Percentiles rank a stretch among this genome's conserved stretches.
phyloP scores from a whole-genome alignment of 1,284 basidiomycete species.

The Taiwanofungus camphoratus region DNA sequence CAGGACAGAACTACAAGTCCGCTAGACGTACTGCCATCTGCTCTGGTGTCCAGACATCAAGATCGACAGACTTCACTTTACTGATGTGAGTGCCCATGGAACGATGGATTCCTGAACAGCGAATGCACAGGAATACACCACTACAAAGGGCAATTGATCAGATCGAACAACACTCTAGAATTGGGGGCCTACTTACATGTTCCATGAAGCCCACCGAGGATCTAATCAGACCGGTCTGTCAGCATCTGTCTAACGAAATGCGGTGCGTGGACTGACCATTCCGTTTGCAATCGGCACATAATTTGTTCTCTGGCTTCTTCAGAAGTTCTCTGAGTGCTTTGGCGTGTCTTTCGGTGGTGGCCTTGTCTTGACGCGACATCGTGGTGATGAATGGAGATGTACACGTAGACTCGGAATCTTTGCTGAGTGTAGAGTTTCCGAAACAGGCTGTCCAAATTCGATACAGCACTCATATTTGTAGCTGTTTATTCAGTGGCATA shows the following conservation, averaged over 20 bases:
- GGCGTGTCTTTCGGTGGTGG: slow-evolving; percentile 75
- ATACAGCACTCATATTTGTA: slow-evolving; percentile 5
- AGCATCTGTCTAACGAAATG: too few relatives aligned
- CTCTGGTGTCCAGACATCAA: slow-evolving; percentile 97
- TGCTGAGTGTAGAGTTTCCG: background rate
- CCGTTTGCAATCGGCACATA: slow-evolving; percentile 90
- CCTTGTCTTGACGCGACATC: slow-evolving; percentile 75
- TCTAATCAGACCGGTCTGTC: slow-evolving; percentile 62
- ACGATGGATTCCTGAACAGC: slow-evolving; percentile 97
- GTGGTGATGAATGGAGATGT: too few relatives aligned
- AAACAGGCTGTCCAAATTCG: background rate
- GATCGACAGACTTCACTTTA: slow-evolving; percentile 95
- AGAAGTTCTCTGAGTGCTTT: slow-evolving; percentile 79
- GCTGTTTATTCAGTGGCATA: slow-evolving; percentile 15
- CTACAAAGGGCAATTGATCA: slow-evolving; percentile 33
- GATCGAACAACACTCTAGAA: background rate
- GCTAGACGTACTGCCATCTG: slow-evolving; percentile 80
- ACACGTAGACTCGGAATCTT: too few relatives aligned
- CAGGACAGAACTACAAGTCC: background rate
- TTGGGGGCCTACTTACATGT: slow-evolving; percentile 56
- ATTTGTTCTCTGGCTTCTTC: slow-evolving; percentile 87
- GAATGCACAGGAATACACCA: slow-evolving; percentile 91
- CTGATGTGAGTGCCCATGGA: slow-evolving; percentile 98
- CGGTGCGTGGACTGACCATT: slow-evolving; percentile 73
- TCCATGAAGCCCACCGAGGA: slow-evolving; percentile 98